Percentiles rank a stretch among this genome's conserved stretches.
phyloP scores from a whole-genome alignment of 805 yeast genomes.

The Dipodascus albidus region DNA sequence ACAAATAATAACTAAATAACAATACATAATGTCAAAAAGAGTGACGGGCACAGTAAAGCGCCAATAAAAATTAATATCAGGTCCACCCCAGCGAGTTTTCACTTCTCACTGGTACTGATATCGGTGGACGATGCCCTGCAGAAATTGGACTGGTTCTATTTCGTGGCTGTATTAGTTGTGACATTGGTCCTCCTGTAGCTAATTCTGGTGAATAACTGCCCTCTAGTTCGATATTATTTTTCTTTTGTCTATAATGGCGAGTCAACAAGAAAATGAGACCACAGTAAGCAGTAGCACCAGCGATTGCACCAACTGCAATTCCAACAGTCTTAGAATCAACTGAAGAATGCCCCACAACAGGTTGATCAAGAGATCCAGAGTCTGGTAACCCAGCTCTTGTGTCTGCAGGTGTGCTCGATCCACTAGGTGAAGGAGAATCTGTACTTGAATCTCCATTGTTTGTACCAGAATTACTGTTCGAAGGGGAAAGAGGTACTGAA shows the following conservation, averaged over 20 bases:
- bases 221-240: constrained; percentile 10
- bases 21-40: not conserved
- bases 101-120: constrained; percentile 29
- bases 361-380: constrained; percentile 25
- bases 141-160: not conserved
- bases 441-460: constrained; percentile 4
- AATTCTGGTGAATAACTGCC: constrained; percentile 8
- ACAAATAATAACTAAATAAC: not conserved
- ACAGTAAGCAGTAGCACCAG: constrained; percentile 61
- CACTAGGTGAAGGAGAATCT: not conserved
- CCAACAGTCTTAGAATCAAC: constrained; percentile 50
- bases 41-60: not conserved
- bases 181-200: constrained; percentile 1
- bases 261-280: constrained; percentile 45
- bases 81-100: constrained; percentile 33
- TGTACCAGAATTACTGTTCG: constrained; percentile 6
- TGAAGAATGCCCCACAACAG: constrained; percentile 17
- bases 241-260: constrained; percentile 32
- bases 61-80: constrained; percentile 9
- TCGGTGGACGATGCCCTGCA: constrained; percentile 17
- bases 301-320: constrained; percentile 70
- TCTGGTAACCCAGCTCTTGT: constrained; percentile 20
- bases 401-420: constrained; percentile 1
- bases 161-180: not conserved
- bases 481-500: constrained; percentile 37